Percentiles rank a stretch among this genome's conserved stretches.
Conservation (phyloP, 306 rosid genomes). For the Castanopsis chinensis region DNA sequence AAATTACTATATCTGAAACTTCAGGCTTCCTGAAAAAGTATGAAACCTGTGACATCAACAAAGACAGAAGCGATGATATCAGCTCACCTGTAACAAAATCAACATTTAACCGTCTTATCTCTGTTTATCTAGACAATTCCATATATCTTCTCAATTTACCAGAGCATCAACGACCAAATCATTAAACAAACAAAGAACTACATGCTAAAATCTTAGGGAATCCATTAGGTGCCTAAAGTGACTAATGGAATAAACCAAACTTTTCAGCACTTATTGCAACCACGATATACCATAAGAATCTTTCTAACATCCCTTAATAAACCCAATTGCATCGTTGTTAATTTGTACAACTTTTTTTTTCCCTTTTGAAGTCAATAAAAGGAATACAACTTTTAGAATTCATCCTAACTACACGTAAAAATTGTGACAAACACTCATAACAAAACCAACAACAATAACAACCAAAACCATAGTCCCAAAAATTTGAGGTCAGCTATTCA, state of each 20-base stretch:
- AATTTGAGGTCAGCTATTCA: no score
- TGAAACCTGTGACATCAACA: slow-evolving; percentile 59
- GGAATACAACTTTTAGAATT: no score
- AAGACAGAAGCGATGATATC: slow-evolving; percentile 3
- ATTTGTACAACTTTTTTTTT: no score
- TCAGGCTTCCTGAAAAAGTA: slow-evolving; percentile 80
- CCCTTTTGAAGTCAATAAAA: no score
- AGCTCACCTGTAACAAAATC: neutral
- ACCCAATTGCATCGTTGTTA: no score
- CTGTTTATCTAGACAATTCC: neutral
- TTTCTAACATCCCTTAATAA: no score
- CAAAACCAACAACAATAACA: no score
- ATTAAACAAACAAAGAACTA: neutral
- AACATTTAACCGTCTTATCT: neutral
- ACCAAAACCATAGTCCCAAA: no score
- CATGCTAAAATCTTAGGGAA: neutral
- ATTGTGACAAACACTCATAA: no score
- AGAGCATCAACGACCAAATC: neutral
- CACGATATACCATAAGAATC: neutral
- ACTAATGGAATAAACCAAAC: neutral
- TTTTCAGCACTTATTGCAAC: neutral
- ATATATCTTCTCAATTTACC: neutral
- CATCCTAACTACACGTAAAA: no score
- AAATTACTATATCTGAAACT: slow-evolving; percentile 89
- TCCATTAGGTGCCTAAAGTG: neutral